Conservation (phyloP, 257 asterid genomes). For the Solanum lycopersicoides region DNA sequence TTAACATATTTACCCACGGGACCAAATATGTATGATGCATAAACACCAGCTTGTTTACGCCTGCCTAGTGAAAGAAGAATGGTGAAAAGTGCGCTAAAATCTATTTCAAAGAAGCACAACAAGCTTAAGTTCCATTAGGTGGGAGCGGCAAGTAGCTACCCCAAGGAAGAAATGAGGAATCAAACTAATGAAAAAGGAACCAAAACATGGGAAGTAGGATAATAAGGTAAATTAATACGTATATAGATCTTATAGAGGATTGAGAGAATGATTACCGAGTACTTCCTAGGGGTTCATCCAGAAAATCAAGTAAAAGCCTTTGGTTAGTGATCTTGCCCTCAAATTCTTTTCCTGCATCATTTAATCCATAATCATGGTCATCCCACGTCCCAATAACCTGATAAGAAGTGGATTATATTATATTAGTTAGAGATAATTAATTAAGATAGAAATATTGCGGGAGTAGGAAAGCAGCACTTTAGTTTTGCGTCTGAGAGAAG, state of each 20-base stretch:
- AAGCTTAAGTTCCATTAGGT: neutral
- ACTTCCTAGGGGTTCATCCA: conserved; percentile 21
- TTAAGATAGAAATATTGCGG: no score
- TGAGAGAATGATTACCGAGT: no score
- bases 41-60: conserved; percentile 25
- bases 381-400: conserved; percentile 27
- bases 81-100: neutral
- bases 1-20: conserved; percentile 21
- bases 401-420: neutral
- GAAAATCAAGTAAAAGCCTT: conserved; percentile 20
- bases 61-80: neutral
- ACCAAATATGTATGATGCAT: conserved; percentile 20
- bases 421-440: neutral
- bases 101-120: neutral
- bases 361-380: conserved; percentile 26
- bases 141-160: neutral
- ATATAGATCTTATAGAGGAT: no score
- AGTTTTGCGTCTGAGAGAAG: conserved; percentile 4
- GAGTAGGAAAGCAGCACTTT: neutral
- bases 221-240: neutral
- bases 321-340: neutral
- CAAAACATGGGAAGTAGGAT: neutral
- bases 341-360: conserved; percentile 27
- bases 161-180: neutral
- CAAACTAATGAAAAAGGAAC: neutral